Base-by-base conservation (phyloP, 2,329 filamentous ascomycete genomes). In the Xylaria sp. region DNA sequence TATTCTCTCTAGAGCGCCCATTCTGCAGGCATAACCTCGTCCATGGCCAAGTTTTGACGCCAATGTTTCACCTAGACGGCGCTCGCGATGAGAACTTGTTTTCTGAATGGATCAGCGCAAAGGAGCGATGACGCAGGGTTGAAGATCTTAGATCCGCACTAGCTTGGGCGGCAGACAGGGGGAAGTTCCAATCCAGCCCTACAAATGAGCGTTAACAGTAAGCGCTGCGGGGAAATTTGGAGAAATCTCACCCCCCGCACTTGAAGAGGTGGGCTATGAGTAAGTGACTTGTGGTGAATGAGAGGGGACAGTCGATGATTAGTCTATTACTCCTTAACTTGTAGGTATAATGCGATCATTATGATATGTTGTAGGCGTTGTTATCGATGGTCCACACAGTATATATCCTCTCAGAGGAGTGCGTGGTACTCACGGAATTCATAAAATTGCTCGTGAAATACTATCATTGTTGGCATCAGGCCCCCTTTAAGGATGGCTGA, bases 211-310 rank as follows among this genome's bases (percentile, higher is more conserved):
- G 10, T 60, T 8, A 23, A 48, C 2, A 12, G 61, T 58, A 66
- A 57, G 54, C 51, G 63, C 63, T 69, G 67, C 51, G 67, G 63
- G 63, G 63, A 48, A 69, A 23, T 52, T 55, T 56, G 61, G 61
- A 10, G 56, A 58, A 44, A 41, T 8, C 15, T 37, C 5, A n/a
- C 13, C 46, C 55, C 54, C 54, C 48, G 56, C 60, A 63, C n/a
- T n/a, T 8, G 20, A 54, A 44, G 25, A 63, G 50, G 25, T 28
- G 37, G 37, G 32, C 8, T 3, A 60, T 23, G 34, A 34, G 46
- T 25, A 20, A 51, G 20, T 23, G 20, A 13, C 23, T 12, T 51
- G n/a, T 15, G 39, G 10, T 37, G 39, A 41, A 3, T 18, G 32
- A 28, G 41, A n/a, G 55, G 5, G 18, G 20, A 37, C 44, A 20